phyloP scores from a whole-genome alignment of 345 rosid genomes.

The Rhodamnia argentea region DNA sequence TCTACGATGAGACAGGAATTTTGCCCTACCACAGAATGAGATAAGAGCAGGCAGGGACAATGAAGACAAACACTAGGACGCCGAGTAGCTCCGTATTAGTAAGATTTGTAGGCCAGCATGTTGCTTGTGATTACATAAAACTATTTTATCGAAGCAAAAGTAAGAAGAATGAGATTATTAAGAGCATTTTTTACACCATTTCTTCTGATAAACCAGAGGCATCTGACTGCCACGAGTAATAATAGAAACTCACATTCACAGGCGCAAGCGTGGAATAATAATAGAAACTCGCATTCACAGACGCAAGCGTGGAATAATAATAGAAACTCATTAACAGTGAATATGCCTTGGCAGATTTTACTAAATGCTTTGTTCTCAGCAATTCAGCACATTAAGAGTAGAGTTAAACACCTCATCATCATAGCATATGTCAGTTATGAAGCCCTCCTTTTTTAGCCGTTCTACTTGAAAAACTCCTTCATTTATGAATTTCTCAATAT shows the following conservation, averaged over 20 bases:
- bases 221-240: not conserved
- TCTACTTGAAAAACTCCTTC: slow-evolving; percentile 84
- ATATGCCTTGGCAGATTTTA: not conserved
- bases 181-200: not conserved
- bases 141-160: not conserved
- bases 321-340: not conserved
- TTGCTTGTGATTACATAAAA: not conserved
- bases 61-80: not conserved
- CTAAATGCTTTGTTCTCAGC: not conserved
- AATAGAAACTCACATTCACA: not conserved
- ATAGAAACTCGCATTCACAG: not conserved
- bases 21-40: not conserved
- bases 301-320: not conserved
- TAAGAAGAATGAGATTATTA: not conserved
- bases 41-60: not conserved
- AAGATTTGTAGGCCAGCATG: not conserved
- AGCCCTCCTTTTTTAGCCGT: slow-evolving; percentile 80
- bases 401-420: slow-evolving; percentile 76
- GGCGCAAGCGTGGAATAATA: not conserved
- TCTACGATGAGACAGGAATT: not conserved
- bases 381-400: not conserved
- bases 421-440: slow-evolving; percentile 62
- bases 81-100: not conserved
- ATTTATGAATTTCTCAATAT: slow-evolving; percentile 69
- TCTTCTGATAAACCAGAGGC: not conserved